Base-by-base conservation (phyloP, 768 basidiomycete genomes). In the Vararia minispora region DNA sequence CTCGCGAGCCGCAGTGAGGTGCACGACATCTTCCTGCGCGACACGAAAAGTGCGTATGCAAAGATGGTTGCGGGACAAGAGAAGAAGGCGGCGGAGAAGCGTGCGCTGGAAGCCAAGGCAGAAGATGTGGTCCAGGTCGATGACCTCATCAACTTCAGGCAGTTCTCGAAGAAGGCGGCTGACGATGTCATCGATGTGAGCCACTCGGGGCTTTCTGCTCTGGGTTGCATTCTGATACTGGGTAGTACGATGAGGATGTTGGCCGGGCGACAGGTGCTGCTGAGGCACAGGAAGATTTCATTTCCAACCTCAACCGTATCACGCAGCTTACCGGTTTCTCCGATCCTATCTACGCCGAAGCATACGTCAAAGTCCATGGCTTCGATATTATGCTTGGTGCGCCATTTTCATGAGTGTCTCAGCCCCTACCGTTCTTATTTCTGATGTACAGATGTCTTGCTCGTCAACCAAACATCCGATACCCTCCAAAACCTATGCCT, bases 321-420 rank as follows among this genome's bases (percentile, higher is more conserved):
- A 81, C 89, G 11, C 92, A 95, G 55, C 73, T 98, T 28, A 98
- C 92, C 31, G 88, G 88, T 81, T 98, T 98, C 72, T 95, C 92
- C 20, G 95, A 98, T 56, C 89, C 94, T 9, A 89, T 99, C 45
- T 98, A 98, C 51, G 92, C 92, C 6, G 95, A 99, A 57, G 92
- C 94, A 2, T 89, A 88, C 53, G 92, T 98, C 48, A 94, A 91
- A 58, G 88, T 98, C 60, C 88, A 97, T 47, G 90, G 91, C 27
- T 98, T 98, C 57, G 94, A 99, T 57, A 95, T 99, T 53, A 61
- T 89, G 28, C 74, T 99, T 3, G 89, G 87, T 87, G 38, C 18
- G 66, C 54, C 14, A 2, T 35, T 27, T 33, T n/a, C 8, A 18
- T 20, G 17, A 25, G 23, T 10, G 28, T 33, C 5, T 8, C 14